Percentiles rank a stretch among this genome's conserved stretches.
phyloP scores from a whole-genome alignment of 1,139 yeast species.

The Saccharomyces pastorianus region DNA sequence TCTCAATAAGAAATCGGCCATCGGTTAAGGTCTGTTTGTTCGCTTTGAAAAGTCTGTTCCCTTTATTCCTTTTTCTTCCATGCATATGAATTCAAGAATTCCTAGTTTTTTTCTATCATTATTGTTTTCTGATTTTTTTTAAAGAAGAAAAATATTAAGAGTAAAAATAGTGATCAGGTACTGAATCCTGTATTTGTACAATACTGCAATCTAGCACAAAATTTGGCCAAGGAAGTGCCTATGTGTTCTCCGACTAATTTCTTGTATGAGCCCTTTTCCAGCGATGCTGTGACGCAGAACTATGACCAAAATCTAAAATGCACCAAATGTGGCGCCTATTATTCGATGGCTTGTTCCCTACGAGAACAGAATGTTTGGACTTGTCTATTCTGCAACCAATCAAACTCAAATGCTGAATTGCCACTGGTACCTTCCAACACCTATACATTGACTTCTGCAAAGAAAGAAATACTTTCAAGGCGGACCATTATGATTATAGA shows the following conservation, averaged over 20 bases:
- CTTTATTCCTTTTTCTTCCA: background rate
- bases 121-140: background rate
- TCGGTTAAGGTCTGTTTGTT: background rate
- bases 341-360: background rate
- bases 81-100: background rate
- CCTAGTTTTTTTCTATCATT: background rate
- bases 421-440: background rate
- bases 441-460: background rate
- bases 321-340: background rate
- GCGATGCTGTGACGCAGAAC: background rate
- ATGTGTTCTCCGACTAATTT: background rate
- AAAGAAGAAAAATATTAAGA: background rate
- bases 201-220: background rate
- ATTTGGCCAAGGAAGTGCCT: background rate
- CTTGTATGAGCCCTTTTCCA: background rate
- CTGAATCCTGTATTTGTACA: background rate
- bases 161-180: background rate
- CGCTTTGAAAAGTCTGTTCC: background rate
- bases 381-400: background rate
- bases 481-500: background rate
- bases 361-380: background rate
- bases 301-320: background rate
- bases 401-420: background rate
- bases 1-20: slow-evolving; percentile 2
- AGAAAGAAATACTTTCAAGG: background rate